Evolutionary conservation across 139 green algal species (phyloP).

Genomic region (Volvox reticuliferus): DNA sequence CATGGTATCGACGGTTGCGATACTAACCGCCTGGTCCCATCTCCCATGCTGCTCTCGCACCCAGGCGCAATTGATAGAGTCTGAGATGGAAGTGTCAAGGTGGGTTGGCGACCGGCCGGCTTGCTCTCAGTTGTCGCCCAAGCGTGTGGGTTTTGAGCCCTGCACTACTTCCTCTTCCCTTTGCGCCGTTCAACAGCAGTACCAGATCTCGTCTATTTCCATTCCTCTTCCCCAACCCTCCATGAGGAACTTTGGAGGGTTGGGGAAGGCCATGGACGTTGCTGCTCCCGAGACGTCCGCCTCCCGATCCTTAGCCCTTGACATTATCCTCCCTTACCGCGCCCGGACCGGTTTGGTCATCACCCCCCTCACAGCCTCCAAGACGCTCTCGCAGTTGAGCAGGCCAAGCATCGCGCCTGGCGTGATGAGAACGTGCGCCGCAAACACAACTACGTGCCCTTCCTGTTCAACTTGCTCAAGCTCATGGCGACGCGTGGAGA

Average conservation of each 20-base stretch:
- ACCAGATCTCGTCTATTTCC: too few relatives aligned
- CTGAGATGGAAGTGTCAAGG: constrained; percentile 20
- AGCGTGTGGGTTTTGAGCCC: background rate
- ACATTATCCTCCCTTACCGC: too few relatives aligned
- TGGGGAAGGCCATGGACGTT: too few relatives aligned
- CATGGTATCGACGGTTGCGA: too few relatives aligned
- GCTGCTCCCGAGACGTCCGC: too few relatives aligned
- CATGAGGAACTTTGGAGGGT: too few relatives aligned
- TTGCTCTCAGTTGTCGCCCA: background rate
- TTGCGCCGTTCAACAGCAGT: too few relatives aligned
- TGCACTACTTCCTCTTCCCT: too few relatives aligned
- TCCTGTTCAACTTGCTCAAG: constrained; percentile 94
- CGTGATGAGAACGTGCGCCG: constrained; percentile 93
- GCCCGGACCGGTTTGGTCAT: too few relatives aligned
- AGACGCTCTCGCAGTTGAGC: constrained; percentile 75
- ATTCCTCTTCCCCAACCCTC: too few relatives aligned
- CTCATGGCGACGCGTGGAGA: constrained; percentile 87
- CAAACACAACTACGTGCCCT: constrained; percentile 95
- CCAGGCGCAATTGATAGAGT: constrained; percentile 19
- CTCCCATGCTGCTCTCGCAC: background rate
- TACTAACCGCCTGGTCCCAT: too few relatives aligned
- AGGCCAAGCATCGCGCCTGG: constrained; percentile 84
- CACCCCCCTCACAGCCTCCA: constrained; percentile 54
- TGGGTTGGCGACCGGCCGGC: background rate
- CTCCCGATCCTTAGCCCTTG: too few relatives aligned